Evolutionary conservation across 148 eudicot genomes (phyloP).

Genomic region (Cornus controversa): DNA sequence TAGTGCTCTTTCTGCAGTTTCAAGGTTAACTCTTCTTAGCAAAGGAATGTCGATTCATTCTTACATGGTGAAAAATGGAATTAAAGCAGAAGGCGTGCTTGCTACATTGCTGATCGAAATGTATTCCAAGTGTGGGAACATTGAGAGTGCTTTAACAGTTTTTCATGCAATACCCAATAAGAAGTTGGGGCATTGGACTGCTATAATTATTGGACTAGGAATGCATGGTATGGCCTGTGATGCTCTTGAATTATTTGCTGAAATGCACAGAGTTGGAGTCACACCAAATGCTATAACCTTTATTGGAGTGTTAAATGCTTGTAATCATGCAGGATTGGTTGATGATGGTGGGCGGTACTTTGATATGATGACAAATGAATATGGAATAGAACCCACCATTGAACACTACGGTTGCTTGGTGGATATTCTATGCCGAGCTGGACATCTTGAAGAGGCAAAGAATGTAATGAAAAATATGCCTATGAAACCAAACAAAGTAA

Average conservation of each 20-base stretch:
- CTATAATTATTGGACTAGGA: constrained; percentile 23
- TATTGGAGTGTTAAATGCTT: constrained; percentile 27
- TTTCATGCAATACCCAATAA: constrained; percentile 15
- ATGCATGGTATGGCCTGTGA: constrained; percentile 21
- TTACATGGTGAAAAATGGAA: constrained; percentile 17
- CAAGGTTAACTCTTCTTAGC: constrained; percentile 20
- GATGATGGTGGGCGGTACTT: constrained; percentile 25
- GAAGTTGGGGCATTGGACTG: constrained; percentile 30
- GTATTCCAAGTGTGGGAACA: constrained; percentile 30
- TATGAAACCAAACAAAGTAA: constrained; percentile 26
- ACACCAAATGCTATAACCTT: constrained; percentile 23
- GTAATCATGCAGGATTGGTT: constrained; percentile 28
- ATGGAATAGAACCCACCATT: constrained; percentile 26
- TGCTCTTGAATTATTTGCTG: constrained; percentile 21
- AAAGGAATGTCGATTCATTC: constrained; percentile 23
- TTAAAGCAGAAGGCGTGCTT: constrained; percentile 21
- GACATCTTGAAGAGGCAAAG: constrained; percentile 29
- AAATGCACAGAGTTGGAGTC: constrained; percentile 17
- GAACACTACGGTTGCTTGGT: constrained; percentile 38
- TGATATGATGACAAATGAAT: constrained; percentile 22
- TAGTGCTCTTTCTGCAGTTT: constrained; percentile 19
- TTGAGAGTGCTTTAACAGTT: constrained; percentile 19
- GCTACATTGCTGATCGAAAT: constrained; percentile 23
- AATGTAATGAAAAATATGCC: constrained; percentile 27
- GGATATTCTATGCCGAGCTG: constrained; percentile 34